Conservation (phyloP, 208 protist species). For the Crithidia sp. region DNA sequence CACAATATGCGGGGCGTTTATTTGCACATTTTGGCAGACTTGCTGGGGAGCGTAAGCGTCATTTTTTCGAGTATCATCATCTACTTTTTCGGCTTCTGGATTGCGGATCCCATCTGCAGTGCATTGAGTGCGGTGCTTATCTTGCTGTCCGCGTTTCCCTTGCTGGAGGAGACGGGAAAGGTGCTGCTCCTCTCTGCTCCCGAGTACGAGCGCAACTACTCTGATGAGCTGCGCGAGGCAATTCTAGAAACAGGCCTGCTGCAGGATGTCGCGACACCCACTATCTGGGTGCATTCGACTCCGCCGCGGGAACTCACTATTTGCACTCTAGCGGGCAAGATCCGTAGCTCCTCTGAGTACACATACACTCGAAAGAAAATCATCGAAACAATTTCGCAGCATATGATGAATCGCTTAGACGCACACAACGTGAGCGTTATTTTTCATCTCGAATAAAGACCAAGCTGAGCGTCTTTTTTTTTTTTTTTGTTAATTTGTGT, state of each 20-base stretch:
- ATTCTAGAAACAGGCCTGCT: slow-evolving; percentile 37
- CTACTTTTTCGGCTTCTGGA: slow-evolving; percentile 52
- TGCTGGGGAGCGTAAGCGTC: slow-evolving; percentile 86
- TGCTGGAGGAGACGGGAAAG: slow-evolving; percentile 81
- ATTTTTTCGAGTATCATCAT: slow-evolving; percentile 85
- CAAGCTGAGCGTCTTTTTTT: slow-evolving; percentile 19
- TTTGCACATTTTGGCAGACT: slow-evolving; percentile 90
- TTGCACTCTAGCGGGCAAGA: slow-evolving; percentile 46
- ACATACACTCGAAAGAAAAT: slow-evolving; percentile 10
- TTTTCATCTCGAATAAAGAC: slow-evolving; percentile 28
- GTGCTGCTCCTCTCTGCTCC: slow-evolving; percentile 62
- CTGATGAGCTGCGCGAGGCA: slow-evolving; percentile 21
- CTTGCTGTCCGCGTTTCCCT: slow-evolving; percentile 72
- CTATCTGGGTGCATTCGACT: slow-evolving; percentile 69
- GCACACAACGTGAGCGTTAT: slow-evolving; percentile 27
- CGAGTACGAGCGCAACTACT: slow-evolving; percentile 32
- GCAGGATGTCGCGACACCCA: slow-evolving; percentile 41
- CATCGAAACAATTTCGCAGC: slow-evolving; percentile 24
- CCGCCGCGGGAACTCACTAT: slow-evolving; percentile 59
- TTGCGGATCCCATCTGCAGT: slow-evolving; percentile 85
- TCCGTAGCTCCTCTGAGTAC: slow-evolving; percentile 26
- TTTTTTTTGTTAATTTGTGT: slow-evolving; percentile 21
- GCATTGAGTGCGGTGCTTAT: slow-evolving; percentile 72
- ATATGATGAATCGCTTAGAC: slow-evolving; percentile 15
- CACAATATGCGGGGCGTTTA: slow-evolving; percentile 89